Base-by-base conservation (phyloP, 1,284 basidiomycete species). In the Entoloma clypeatum region DNA sequence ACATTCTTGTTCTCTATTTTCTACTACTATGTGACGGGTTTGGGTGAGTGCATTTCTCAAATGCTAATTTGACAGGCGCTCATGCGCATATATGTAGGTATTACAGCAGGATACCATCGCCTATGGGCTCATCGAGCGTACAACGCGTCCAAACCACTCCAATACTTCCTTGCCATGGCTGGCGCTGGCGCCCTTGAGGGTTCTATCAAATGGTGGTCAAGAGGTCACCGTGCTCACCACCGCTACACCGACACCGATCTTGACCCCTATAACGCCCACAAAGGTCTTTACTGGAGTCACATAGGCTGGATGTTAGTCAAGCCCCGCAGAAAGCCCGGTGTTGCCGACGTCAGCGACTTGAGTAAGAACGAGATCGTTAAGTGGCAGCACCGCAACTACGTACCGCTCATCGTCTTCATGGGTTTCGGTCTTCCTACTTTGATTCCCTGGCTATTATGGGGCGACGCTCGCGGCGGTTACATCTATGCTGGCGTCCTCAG, bases 241-340 rank as follows among this genome's bases (percentile, higher is more conserved):
- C 79, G 91, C 38, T 94, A 95, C 71, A 95, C 92, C 59, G 93
- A 96, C 68, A 95, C 92, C 55, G 87, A 93, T 44, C 84, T 96
- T 47, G 92, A 95, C 68, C 93, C 92, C 1, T 96, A 95, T 71
- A 86, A 87, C 48, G 91, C 92, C 3, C 86, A 92, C 65, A 79
- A 84, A 57, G 93, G 92, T 17, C 72, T 88, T 51, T 71, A 72
- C 48, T 84, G 78, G 71, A 81, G 87, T 1, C 92, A 95, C 59
- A 71, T 94, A 48, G 92, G 91, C 32, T 96, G 93, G 92, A 93
- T 95, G 86, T 58, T 95, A 51, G 54, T 95, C 65, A 93, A 92
- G 69, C 90, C 92, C 36, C 80, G 91, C 40, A 77, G 85, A 49
- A 88, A 78, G 62, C 91, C 90, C 25, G 92, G 92, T 58, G 81